These are phyloP conservation scores for Recurvomyces mirabilis DNA, from an alignment of 495 filamentous ascomycete genomes.

Conservation along the genomic window DNA sequence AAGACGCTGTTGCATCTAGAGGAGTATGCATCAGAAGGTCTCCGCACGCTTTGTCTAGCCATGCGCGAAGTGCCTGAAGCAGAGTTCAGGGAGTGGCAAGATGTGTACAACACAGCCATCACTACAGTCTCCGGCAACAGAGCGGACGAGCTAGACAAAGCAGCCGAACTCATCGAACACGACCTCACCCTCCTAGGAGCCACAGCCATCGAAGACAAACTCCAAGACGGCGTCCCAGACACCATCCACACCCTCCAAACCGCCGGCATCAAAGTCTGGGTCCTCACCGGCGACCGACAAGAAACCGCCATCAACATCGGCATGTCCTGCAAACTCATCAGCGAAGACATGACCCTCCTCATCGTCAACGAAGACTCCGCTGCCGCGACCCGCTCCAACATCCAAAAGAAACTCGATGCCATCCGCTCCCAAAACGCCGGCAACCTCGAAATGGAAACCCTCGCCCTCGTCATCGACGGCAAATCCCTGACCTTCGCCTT, in stretches of 20 bases:
- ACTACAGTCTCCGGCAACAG: constrained; percentile 89
- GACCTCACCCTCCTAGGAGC: constrained; percentile 86
- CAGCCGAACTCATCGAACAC: constrained; percentile 87
- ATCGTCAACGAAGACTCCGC: constrained; percentile 87
- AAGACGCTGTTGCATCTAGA: constrained; percentile 83
- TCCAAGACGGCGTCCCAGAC: constrained; percentile 96
- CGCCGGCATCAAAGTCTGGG: constrained; percentile 98
- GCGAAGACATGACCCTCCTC: constrained; percentile 95
- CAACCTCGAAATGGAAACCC: constrained; percentile 66
- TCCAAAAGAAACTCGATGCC: constrained; percentile 86
- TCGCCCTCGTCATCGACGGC: constrained; percentile 95
- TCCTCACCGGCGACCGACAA: constrained; percentile 93
- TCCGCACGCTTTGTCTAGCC: constrained; percentile 88
- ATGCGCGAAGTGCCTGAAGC: constrained; percentile 89
- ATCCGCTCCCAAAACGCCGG: constrained; percentile 63
- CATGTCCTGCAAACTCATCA: constrained; percentile 98
- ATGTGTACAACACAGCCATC: constrained; percentile 76
- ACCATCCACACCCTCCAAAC: constrained; percentile 96
- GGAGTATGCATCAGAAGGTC: constrained; percentile 93
- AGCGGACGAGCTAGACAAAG: constrained; percentile 93
- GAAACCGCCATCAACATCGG: constrained; percentile 99
- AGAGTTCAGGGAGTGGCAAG: constrained; percentile 80
- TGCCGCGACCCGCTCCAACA: constrained; percentile 64
- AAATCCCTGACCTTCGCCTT: constrained; percentile 89
- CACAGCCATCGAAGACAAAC: constrained; percentile 91